Evolutionary conservation across 1,284 basidiomycete genomes (phyloP).

Genomic region (Tetrapyrgos nigripes): DNA sequence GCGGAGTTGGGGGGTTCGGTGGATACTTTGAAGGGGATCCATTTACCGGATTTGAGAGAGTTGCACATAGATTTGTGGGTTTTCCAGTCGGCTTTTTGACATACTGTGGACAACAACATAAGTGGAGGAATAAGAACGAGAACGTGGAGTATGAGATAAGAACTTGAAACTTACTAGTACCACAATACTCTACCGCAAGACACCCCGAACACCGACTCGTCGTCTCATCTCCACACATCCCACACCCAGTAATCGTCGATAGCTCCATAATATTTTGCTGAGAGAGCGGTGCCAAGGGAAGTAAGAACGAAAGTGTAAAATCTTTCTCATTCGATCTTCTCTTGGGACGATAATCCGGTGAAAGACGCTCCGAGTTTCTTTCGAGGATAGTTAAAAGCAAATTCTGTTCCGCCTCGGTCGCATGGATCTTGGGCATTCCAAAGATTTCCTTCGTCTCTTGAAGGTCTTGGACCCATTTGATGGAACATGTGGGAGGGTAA

Average conservation of each 20-base stretch:
- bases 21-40: slow-evolving; percentile 39
- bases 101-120: slow-evolving; percentile 32
- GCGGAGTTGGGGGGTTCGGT: slow-evolving; percentile 1
- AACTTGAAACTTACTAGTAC: slow-evolving; percentile 31
- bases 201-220: slow-evolving; percentile 43
- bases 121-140: not conserved
- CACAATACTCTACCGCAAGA: slow-evolving; percentile 44
- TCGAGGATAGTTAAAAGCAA: slow-evolving; percentile 38
- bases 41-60: slow-evolving; percentile 45
- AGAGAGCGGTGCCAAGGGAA: slow-evolving; percentile 45
- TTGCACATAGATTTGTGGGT: slow-evolving; percentile 44
- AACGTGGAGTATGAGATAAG: not conserved
- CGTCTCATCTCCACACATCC: slow-evolving; percentile 42
- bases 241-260: slow-evolving; percentile 42
- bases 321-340: slow-evolving; percentile 27
- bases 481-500: too few species aligned
- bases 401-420: slow-evolving; percentile 33
- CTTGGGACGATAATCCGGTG: slow-evolving; percentile 29
- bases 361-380: slow-evolving; percentile 40
- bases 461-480: too few species aligned
- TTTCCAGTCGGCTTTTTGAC: slow-evolving; percentile 47
- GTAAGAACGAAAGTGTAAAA: slow-evolving; percentile 41
- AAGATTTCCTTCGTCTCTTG: too few species aligned
- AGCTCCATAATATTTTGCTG: slow-evolving; percentile 44
- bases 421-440: too few species aligned